Conservation (phyloP, 2,329 filamentous ascomycete species). For the Plectosphaerella cucumerina region DNA sequence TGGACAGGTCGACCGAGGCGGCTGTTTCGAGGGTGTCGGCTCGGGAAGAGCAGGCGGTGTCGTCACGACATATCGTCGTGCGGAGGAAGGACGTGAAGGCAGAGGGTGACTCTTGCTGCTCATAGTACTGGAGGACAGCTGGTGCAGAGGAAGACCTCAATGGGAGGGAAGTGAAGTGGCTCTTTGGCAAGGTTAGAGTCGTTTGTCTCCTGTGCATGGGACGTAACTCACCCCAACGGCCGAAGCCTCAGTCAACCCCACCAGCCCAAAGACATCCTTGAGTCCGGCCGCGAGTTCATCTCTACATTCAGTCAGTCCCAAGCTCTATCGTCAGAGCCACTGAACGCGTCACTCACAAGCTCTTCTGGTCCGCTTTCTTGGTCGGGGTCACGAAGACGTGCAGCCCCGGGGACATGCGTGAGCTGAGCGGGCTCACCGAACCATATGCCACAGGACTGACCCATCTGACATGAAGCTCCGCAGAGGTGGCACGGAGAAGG, state of each 20-base stretch:
- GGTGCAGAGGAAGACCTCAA: slow-evolving; percentile 22
- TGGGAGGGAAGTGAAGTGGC: slow-evolving; percentile 49
- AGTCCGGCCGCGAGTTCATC: neutral
- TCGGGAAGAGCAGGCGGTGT: slow-evolving; percentile 45
- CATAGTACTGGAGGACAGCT: slow-evolving; percentile 66
- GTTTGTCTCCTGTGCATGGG: neutral
- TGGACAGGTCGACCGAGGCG: slow-evolving; percentile 71
- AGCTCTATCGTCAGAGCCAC: neutral
- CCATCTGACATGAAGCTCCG: slow-evolving; percentile 79
- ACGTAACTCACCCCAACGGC: neutral
- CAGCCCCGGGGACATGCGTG: slow-evolving; percentile 73
- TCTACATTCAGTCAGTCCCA: slow-evolving; percentile 5
- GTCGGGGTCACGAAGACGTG: slow-evolving; percentile 72
- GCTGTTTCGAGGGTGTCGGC: slow-evolving; percentile 44
- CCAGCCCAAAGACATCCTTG: neutral
- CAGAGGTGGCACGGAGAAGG: slow-evolving; percentile 54
- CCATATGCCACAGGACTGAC: slow-evolving; percentile 54
- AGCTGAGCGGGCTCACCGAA: slow-evolving; percentile 65
- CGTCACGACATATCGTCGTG: slow-evolving; percentile 41
- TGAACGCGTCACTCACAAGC: slow-evolving; percentile 19
- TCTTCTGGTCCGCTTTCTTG: slow-evolving; percentile 24
- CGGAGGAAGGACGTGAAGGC: slow-evolving; percentile 49
- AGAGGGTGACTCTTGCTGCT: slow-evolving; percentile 54
- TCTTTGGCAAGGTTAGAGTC: slow-evolving; percentile 21
- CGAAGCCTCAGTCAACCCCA: neutral